Evolutionary conservation across 1,284 basidiomycete species (phyloP).

Genomic region (Salmacisia buchloeana): DNA sequence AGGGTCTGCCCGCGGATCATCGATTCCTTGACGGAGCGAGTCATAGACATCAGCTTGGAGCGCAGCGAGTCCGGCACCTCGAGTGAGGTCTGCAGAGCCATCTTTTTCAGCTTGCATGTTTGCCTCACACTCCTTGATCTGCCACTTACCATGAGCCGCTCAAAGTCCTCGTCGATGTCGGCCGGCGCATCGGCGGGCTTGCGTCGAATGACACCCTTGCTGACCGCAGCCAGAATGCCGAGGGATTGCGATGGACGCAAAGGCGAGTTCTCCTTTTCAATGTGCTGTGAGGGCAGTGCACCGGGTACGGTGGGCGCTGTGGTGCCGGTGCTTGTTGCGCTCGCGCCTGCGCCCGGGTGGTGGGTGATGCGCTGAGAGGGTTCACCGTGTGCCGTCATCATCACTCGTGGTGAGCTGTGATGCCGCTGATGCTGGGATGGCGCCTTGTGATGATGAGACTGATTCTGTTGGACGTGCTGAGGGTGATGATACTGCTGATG

Average conservation of each 20-base stretch:
- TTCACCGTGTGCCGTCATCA: not conserved
- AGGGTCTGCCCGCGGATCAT: conserved; percentile 70
- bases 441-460: not conserved
- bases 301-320: not conserved
- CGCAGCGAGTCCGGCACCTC: conserved; percentile 70
- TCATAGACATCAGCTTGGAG: conserved; percentile 70
- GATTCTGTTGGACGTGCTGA: not conserved
- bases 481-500: not conserved
- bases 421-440: not conserved
- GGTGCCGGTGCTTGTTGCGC: not conserved
- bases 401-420: not conserved
- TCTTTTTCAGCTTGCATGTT: no score
- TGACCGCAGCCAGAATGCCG: not conserved
- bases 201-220: not conserved
- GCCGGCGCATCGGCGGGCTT: not conserved
- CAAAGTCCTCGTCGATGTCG: conserved; percentile 35
- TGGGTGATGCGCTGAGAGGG: no score
- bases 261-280: conserved; percentile 3
- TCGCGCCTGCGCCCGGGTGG: not conserved
- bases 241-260: not conserved
- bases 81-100: conserved; percentile 22
- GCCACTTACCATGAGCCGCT: conserved; percentile 23
- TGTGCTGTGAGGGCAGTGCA: not conserved
- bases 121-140: no score
- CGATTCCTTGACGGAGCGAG: conserved; percentile 74